These are phyloP conservation scores for Starmerella sp. DNA, from an alignment of 805 yeast genomes.

Conservation along the genomic window DNA sequence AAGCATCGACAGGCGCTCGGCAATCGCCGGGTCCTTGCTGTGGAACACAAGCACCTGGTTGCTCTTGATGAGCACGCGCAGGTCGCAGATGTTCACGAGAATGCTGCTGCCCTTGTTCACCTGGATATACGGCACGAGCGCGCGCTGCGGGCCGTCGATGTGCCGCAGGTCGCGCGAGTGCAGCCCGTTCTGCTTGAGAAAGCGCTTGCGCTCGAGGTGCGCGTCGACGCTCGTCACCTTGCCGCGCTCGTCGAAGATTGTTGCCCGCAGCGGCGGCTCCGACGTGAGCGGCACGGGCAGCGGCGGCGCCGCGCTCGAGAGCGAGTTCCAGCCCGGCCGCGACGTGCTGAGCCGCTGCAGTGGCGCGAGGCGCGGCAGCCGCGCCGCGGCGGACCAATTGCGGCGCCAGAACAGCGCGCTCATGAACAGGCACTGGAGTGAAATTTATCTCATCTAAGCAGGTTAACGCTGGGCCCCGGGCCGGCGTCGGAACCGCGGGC, in stretches of 20 bases:
- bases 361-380: not conserved
- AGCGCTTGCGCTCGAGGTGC: constrained; percentile 43
- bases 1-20: constrained; percentile 59
- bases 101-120: constrained; percentile 44
- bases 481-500: too few species aligned
- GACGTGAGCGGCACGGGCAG: not conserved
- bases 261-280: constrained; percentile 35
- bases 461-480: too few species aligned
- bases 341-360: not conserved
- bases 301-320: not conserved
- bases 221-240: constrained; percentile 48
- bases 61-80: constrained; percentile 48
- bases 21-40: constrained; percentile 39
- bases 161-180: constrained; percentile 82
- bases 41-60: constrained; percentile 55
- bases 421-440: not conserved
- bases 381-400: not conserved
- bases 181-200: constrained; percentile 52
- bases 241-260: constrained; percentile 48
- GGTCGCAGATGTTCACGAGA: constrained; percentile 48
- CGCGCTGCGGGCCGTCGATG: constrained; percentile 43
- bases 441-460: constrained; percentile 2
- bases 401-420: not conserved
- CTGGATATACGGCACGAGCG: constrained; percentile 56
- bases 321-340: not conserved